phyloP scores from a whole-genome alignment of 2,329 filamentous ascomycete species.

The Nemania abortiva region DNA sequence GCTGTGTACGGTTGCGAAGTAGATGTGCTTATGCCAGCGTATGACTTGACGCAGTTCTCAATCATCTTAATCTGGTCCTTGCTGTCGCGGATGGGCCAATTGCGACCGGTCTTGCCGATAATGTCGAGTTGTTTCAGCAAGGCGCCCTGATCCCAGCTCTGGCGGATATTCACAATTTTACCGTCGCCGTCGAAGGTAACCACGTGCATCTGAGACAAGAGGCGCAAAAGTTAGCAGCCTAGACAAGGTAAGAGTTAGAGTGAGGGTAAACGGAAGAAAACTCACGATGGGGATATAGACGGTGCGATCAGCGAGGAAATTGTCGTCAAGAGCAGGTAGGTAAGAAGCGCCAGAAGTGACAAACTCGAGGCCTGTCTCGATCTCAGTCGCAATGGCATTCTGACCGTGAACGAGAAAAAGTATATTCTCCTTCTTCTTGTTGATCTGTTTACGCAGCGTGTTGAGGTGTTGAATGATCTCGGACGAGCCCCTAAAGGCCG shows the following conservation, averaged over 20 bases:
- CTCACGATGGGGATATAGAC: constrained; percentile 85
- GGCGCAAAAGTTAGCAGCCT: constrained; percentile 24
- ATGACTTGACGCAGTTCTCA: constrained; percentile 67
- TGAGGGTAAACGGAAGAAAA: constrained; percentile 41
- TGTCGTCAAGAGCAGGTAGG: constrained; percentile 90
- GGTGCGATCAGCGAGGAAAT: constrained; percentile 86
- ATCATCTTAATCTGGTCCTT: constrained; percentile 86
- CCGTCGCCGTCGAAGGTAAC: constrained; percentile 82
- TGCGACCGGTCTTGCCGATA: constrained; percentile 88
- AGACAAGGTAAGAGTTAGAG: background rate
- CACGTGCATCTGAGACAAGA: constrained; percentile 78
- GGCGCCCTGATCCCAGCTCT: constrained; percentile 95
- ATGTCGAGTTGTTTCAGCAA: constrained; percentile 93
- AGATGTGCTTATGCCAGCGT: constrained; percentile 52
- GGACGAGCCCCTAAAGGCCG: constrained; percentile 75
- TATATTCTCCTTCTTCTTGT: constrained; percentile 84
- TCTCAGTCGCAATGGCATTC: constrained; percentile 78
- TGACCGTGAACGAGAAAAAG: constrained; percentile 79
- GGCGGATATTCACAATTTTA: constrained; percentile 87
- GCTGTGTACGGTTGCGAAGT: constrained; percentile 54
- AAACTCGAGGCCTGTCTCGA: constrained; percentile 88
- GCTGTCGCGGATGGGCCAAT: constrained; percentile 94
- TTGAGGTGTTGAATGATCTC: constrained; percentile 87
- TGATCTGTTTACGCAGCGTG: constrained; percentile 77
- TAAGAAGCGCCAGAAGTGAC: constrained; percentile 84